Evolutionary conservation across 129 eudicot species (phyloP), one percentile per base, ranked within the genome.

Genomic region (Tagetes erecta): DNA sequence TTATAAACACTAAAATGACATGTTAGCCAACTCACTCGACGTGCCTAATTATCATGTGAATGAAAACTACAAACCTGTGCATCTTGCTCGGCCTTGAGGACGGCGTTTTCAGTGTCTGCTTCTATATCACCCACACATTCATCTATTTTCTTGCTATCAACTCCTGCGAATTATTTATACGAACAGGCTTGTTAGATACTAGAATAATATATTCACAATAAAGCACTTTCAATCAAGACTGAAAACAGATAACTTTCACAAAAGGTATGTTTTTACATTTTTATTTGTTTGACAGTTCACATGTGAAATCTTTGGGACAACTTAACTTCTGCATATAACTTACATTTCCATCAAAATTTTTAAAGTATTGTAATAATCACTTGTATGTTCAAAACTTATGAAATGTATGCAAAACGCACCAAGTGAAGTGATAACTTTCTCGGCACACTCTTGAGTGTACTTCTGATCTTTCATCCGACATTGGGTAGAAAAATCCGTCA

Each of bases 401-500:
- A 76, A 60, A 68, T 41, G 68, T 58, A 39, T 70, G 36, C 30
- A 42, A 11, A 68, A 74, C 92, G 51, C 82, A 91, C 96, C 97
- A 41, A 86, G 88, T 59, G 96, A 88, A 12, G 55, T 35, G 60
- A 88, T 83, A 33, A 91, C 96, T 79, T 86, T 67, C 45, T 81
- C 72, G 14, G 97, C 90, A 63, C 92, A 91, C 46, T 88, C 91
- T 77, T 84, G 79, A 14, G 50, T 84, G 82, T 84, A 88, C 78
- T 86, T 88, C 6, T 84, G 77, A 38, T 86, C 87, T 62, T 81
- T 91, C 97, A 88, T 91, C 4, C 91, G 89, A 67, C 97, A 91
- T 47, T 78, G 84, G 74, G 85, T 86, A 33, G 84, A 71, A 81
- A 91, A 91, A 62, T 91, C 91, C 0, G 92, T 75, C 31, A 86